phyloP scores from a whole-genome alignment of 441 rosid species.

The Heliophila coronopifolia region DNA sequence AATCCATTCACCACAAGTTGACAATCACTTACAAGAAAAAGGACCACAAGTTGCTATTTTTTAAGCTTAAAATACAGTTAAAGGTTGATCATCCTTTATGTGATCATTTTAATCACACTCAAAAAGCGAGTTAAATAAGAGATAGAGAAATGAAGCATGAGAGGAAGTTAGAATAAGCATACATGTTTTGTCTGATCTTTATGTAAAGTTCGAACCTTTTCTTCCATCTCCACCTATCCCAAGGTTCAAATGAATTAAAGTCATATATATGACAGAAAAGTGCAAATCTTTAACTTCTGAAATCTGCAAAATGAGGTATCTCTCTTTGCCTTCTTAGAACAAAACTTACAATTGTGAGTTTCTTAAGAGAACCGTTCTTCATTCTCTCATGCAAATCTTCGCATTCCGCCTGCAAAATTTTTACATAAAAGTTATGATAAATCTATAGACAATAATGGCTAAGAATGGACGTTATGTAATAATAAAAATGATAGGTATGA shows the following conservation, averaged over 20 bases:
- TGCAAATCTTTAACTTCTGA: constrained; percentile 6
- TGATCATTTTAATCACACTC: not conserved
- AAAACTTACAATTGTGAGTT: constrained; percentile 48
- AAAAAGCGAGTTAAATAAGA: not conserved
- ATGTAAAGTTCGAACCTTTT: constrained; percentile 56
- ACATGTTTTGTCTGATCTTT: constrained; percentile 76
- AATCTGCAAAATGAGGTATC: not conserved
- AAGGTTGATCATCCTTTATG: constrained; percentile 4
- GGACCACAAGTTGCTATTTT: not conserved
- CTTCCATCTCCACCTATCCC: constrained; percentile 63
- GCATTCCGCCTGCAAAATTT: constrained; percentile 57
- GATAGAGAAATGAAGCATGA: constrained; percentile 10
- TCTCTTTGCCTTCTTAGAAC: not conserved
- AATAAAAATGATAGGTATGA: too few species aligned
- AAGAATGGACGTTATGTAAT: not conserved
- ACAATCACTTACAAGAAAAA: constrained; percentile 19
- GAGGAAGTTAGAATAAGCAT: constrained; percentile 32
- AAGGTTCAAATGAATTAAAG: constrained; percentile 17
- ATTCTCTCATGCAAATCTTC: constrained; percentile 48
- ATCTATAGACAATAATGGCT: not conserved
- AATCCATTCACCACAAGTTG: constrained; percentile 18
- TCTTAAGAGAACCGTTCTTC: constrained; percentile 38
- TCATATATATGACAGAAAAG: constrained; percentile 2
- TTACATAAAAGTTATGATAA: constrained; percentile 22
- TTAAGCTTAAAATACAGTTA: constrained; percentile 7